These are phyloP conservation scores for Populus tremula DNA, from an alignment of 345 rosid species.

Conservation along the genomic window DNA sequence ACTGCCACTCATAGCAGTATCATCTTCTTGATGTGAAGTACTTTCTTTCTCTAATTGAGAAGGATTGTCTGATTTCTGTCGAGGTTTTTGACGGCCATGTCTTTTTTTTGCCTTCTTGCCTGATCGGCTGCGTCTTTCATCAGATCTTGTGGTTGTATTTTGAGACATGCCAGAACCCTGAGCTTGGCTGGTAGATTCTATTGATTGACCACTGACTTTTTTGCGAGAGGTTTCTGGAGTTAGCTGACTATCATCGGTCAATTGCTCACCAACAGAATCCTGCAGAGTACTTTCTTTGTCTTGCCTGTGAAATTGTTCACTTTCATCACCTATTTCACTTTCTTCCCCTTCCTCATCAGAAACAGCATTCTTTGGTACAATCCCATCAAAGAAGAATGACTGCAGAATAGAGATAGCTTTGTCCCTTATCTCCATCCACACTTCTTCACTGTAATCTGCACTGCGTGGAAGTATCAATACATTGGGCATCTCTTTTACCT, in stretches of 20 bases:
- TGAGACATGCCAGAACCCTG: slow-evolving; percentile 54
- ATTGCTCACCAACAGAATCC: slow-evolving; percentile 47
- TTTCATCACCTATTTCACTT: slow-evolving; percentile 55
- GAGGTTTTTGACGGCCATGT: slow-evolving; percentile 66
- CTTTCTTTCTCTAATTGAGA: slow-evolving; percentile 65
- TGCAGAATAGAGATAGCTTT: slow-evolving; percentile 83
- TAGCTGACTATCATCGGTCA: slow-evolving; percentile 44
- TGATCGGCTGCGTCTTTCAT: slow-evolving; percentile 69
- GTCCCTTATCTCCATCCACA: slow-evolving; percentile 97
- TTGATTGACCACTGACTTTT: slow-evolving; percentile 38
- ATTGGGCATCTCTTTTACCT: slow-evolving; percentile 99
- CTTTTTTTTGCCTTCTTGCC: slow-evolving; percentile 97
- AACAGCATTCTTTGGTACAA: slow-evolving; percentile 61
- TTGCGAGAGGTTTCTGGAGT: slow-evolving; percentile 52
- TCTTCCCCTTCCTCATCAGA: slow-evolving; percentile 81
- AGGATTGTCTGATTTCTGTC: slow-evolving; percentile 58
- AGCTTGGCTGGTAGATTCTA: slow-evolving; percentile 53
- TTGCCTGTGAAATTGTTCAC: slow-evolving; percentile 36
- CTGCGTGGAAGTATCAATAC: slow-evolving; percentile 94
- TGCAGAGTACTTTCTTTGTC: slow-evolving; percentile 45
- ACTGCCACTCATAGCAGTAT: slow-evolving; percentile 81
- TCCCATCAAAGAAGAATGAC: slow-evolving; percentile 74
- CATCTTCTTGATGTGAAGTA: slow-evolving; percentile 72
- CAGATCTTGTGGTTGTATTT: slow-evolving; percentile 41
- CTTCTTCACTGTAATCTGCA: slow-evolving; percentile 99